Percentiles rank a stretch among this genome's conserved stretches.
phyloP scores from a whole-genome alignment of 176 grass and related monocot species.

The Coix lacrymajobi region DNA sequence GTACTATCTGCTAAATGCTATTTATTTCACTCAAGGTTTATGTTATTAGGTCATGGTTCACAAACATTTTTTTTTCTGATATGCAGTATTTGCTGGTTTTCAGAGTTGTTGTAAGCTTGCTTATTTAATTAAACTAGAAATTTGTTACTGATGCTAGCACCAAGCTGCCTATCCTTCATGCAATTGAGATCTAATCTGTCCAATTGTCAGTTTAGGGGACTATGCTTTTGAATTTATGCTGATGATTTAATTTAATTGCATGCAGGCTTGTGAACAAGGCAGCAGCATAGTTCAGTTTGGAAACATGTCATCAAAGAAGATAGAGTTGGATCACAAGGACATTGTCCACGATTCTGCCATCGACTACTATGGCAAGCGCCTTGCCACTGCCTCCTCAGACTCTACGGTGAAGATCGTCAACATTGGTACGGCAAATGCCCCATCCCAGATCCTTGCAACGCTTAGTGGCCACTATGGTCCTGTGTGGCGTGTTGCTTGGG shows the following conservation, averaged over 20 bases:
- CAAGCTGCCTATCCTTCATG: not conserved
- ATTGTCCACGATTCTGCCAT: conserved; percentile 67
- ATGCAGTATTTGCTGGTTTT: not conserved
- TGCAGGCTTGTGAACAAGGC: not conserved
- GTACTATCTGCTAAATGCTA: not conserved
- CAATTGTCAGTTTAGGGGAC: not conserved
- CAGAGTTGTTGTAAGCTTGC: not conserved
- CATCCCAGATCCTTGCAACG: conserved; percentile 58
- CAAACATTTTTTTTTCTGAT: not conserved
- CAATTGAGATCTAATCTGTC: not conserved
- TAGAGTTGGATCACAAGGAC: conserved; percentile 76
- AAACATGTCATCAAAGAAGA: conserved; percentile 65
- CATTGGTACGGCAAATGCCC: conserved; percentile 28
- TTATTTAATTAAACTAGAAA: not conserved
- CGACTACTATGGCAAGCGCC: conserved; percentile 82
- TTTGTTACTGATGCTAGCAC: not conserved
- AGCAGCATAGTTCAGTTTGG: not conserved
- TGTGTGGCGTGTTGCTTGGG: conserved; percentile 68
- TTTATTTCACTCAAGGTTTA: not conserved
- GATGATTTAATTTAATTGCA: not conserved
- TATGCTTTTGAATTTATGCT: not conserved
- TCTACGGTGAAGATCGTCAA: conserved; percentile 50
- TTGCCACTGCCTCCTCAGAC: conserved; percentile 72
- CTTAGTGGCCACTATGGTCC: conserved; percentile 64
- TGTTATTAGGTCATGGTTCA: not conserved